These are phyloP conservation scores for Amaranthus cruentus DNA, from an alignment of 148 eudicot genomes.

Conservation along the genomic window DNA sequence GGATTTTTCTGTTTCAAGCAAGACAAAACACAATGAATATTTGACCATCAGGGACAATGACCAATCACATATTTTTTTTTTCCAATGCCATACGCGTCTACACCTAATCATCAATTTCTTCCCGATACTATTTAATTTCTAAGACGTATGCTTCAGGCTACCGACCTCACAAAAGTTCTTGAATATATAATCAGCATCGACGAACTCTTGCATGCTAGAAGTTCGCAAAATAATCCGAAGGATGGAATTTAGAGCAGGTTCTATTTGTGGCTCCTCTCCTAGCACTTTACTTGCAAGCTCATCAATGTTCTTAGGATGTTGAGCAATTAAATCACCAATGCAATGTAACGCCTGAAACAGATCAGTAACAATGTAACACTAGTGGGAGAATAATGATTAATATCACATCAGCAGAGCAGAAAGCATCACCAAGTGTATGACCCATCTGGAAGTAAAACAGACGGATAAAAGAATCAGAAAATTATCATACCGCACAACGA, in stretches of 20 bases:
- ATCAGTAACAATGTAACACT: constrained; percentile 5
- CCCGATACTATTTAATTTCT: background rate
- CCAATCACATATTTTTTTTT: too few relatives aligned
- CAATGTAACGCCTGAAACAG: constrained; percentile 67
- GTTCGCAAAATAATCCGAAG: constrained; percentile 80
- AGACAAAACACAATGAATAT: constrained; percentile 11
- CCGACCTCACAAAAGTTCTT: constrained; percentile 88
- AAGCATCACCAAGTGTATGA: background rate
- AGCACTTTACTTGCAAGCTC: constrained; percentile 74
- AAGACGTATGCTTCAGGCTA: background rate
- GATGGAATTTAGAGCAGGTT: constrained; percentile 80
- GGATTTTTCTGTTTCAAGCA: constrained; percentile 58
- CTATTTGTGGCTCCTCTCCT: constrained; percentile 81
- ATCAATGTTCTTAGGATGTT: constrained; percentile 69
- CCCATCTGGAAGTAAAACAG: background rate
- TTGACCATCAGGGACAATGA: background rate
- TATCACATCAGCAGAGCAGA: constrained; percentile 11
- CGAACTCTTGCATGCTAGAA: constrained; percentile 79
- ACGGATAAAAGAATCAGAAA: constrained; percentile 5
- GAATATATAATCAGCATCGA: constrained; percentile 85
- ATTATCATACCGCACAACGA: constrained; percentile 76
- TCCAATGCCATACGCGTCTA: background rate
- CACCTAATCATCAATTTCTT: background rate
- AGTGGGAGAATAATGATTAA: constrained; percentile 10
- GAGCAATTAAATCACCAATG: constrained; percentile 69